These are phyloP conservation scores for Hibiscus trionum DNA, from an alignment of 345 rosid genomes.

Conservation along the genomic window DNA sequence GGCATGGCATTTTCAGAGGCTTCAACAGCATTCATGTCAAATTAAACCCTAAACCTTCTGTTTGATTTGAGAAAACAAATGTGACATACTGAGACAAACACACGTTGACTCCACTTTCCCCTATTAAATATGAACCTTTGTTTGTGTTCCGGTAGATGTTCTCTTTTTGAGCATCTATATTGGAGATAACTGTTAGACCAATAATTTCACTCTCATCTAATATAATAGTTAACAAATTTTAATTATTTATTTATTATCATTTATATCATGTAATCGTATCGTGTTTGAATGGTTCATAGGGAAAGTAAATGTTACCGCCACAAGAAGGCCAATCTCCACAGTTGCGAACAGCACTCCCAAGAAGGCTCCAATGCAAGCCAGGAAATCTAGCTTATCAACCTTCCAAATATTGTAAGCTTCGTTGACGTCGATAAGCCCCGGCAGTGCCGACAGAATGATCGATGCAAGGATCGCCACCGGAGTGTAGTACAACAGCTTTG, in stretches of 20 bases:
- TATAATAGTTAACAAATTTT: no score
- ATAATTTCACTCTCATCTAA: no score
- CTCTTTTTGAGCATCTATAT: neutral
- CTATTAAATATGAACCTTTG: neutral
- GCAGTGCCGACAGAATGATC: conserved; percentile 75
- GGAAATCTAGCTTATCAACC: conserved; percentile 77
- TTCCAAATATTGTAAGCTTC: conserved; percentile 67
- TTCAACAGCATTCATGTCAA: neutral
- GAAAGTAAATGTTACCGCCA: conserved; percentile 41
- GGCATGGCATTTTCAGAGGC: neutral
- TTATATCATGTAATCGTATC: neutral
- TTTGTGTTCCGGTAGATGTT: neutral
- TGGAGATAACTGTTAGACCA: neutral
- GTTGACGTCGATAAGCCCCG: conserved; percentile 62
- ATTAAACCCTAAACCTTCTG: neutral
- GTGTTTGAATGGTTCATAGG: neutral
- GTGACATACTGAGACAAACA: no score
- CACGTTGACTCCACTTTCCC: neutral
- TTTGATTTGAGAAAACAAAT: neutral
- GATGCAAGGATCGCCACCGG: conserved; percentile 78
- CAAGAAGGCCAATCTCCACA: conserved; percentile 78
- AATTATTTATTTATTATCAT: no score
- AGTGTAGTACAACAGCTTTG: conserved; percentile 69
- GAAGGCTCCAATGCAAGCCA: conserved; percentile 79
- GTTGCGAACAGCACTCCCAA: conserved; percentile 70